Evolutionary conservation across 139 green algal species (phyloP), one percentile per base, ranked within the genome.

Genomic region (Parachlorella kessleri): DNA sequence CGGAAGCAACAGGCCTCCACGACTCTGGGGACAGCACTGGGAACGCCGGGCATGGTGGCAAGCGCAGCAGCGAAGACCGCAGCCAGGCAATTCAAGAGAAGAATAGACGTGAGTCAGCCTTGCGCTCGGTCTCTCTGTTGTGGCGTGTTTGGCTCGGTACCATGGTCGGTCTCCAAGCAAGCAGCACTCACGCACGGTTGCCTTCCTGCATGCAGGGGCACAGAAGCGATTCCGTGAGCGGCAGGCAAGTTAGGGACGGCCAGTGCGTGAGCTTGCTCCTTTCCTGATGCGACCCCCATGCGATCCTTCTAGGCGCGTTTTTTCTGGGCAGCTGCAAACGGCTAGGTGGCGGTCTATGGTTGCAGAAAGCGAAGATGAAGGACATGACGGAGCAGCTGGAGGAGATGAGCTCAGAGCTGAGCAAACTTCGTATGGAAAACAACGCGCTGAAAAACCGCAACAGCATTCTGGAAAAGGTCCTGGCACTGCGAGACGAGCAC

Each of bases 381-480:
- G 81, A 86, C 39, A 90, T 92, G 71, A 73, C 69, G 26, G 63
- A 82, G 33, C 76, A 88, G 77, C 75, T 91, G 63, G 78, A 87
- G 32, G 75, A 87, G 32, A 88, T 87, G 73, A 77, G 48, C 42
- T 33, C 26, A 1, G 69, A 88, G 63, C 54, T 88, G 59, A 67
- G 63, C 32, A 71, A 75, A 32, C 53, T 91, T 36, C 54, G 70
- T 3, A 48, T 87, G 72, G 85, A 91, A 67, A 90, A 90, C 77
- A 81, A 67, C 38, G 33, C 38, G 21, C 59, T 91, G 23, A 76
- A 86, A 55, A 88, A 81, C 67, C 66, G 87, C 37, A 91, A 91
- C 65, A 79, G 66, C 24, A 84, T 91, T 6, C 59, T 91, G 70
- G 87, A 91, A 59, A 91, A 91, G 75, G 79, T 91, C 59, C 74